Percentiles rank a stretch among this genome's conserved stretches.
phyloP scores from a whole-genome alignment of 2,329 filamentous ascomycete genomes.

The Aspergillus sp. region DNA sequence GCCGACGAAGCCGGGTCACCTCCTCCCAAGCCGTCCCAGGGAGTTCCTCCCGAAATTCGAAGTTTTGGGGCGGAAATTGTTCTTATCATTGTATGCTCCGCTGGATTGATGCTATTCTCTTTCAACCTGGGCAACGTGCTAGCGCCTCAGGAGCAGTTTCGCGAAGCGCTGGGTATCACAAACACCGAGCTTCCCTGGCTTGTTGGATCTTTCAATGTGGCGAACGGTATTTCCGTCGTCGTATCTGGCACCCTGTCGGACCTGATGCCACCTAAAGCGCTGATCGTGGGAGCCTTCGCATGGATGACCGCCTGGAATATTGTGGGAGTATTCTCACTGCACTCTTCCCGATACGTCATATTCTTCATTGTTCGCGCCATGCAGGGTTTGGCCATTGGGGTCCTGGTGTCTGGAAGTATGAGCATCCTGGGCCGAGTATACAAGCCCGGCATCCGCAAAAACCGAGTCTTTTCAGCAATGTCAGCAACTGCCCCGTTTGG shows the following conservation, averaged over 20 bases:
- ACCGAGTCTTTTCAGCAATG: conserved; percentile 50
- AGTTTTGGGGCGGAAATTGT: conserved; percentile 41
- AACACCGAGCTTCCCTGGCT: conserved; percentile 44
- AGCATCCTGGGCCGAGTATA: conserved; percentile 49
- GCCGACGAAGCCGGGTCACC: conserved; percentile 19
- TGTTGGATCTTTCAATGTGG: conserved; percentile 40
- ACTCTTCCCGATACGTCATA: conserved; percentile 31
- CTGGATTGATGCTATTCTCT: conserved; percentile 43
- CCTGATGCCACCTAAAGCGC: conserved; percentile 37
- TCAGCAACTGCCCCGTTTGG: conserved; percentile 48
- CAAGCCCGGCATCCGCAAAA: conserved; percentile 43
- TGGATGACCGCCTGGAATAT: conserved; percentile 44
- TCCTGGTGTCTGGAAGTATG: conserved; percentile 49
- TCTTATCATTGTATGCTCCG: conserved; percentile 42
- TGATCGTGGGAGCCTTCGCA: conserved; percentile 43
- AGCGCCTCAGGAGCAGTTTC: conserved; percentile 38
- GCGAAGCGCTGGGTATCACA: conserved; percentile 37
- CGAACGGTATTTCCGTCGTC: conserved; percentile 44
- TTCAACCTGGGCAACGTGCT: conserved; percentile 43
- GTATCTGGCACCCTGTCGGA: conserved; percentile 38
- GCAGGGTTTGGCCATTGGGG: conserved; percentile 50
- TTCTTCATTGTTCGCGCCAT: conserved; percentile 40
- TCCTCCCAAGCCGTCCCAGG: conserved; percentile 25
- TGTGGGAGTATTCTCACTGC: conserved; percentile 35
- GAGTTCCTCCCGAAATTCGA: conserved; percentile 38